Evolutionary conservation across 1,284 basidiomycete genomes (phyloP), one percentile per base, ranked within the genome.

Genomic region (Somion occarium): DNA sequence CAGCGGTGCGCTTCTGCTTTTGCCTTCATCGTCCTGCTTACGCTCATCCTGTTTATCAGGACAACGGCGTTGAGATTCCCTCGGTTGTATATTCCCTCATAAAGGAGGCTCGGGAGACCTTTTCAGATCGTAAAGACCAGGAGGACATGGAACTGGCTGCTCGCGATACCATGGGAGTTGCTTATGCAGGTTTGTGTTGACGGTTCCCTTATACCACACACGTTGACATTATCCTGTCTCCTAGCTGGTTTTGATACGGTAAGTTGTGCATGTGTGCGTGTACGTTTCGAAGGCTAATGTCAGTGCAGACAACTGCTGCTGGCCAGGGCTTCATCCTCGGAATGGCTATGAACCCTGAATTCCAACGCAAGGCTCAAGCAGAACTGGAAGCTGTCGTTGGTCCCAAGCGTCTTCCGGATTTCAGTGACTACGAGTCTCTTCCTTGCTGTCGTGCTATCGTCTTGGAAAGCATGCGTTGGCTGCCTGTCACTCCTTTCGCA

Each of bases 341-440:
- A 9, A 50, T 50, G 24, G 25, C 42, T 24, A 44, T 44, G 24
- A 42, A 20, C 43, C 49, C 23, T 4, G 49, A 50, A 18, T 20
- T 50, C 7, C 58, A 58, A 43, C 18, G 24, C 4, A 56, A 54
- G 38, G 59, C 61, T 5, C 68, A 67, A 37, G 51, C 53, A 2
- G 65, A 69, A 53, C 47, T 67, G 5, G 66, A 68, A 44, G 20
- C 43, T 0, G 46, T 59, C 19, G 43, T 61, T 2, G 54, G 59
- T 22, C 49, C 43, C 2, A 48, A 52, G 13, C 48, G 56, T 15
- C 46, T 60, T 18, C 55, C 55, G 2, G 42, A 45, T 26, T 42
- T 37, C 9, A 22, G 26, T 15, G 43, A 50, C 22, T 38, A 26
- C 19, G 30, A 38, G 7, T 13, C 43, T 11, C 26, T 50, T n/a